phyloP scores from a whole-genome alignment of 1,139 yeast genomes.

The Meyerozyma guilliermondii region DNA sequence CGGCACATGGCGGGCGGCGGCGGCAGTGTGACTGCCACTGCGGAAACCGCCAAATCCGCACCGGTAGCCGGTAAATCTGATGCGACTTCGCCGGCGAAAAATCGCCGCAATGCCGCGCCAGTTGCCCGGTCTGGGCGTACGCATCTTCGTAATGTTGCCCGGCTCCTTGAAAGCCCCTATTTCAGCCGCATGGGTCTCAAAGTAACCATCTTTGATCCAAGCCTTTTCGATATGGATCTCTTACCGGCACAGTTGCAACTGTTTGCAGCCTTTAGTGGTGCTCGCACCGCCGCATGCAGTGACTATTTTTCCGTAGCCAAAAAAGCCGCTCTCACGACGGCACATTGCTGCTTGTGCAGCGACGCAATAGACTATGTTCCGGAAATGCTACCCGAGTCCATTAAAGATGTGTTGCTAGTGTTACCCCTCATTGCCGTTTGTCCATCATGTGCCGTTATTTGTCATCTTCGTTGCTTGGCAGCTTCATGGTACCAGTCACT shows the following conservation, averaged over 20 bases:
- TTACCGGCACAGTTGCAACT: not conserved
- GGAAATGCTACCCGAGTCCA: constrained; percentile 10
- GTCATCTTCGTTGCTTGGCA: constrained; percentile 45
- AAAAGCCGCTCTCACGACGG: constrained; percentile 15
- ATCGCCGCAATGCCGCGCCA: not conserved
- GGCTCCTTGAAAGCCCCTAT: constrained; percentile 13
- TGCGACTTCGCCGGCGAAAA: not conserved
- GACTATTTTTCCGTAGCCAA: not conserved
- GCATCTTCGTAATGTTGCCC: not conserved
- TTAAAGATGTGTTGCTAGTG: constrained; percentile 3
- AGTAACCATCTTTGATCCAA: constrained; percentile 25
- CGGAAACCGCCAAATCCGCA: not conserved
- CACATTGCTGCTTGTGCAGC: constrained; percentile 25
- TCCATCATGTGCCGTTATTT: constrained; percentile 27
- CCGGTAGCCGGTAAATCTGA: not conserved
- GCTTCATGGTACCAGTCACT: not conserved
- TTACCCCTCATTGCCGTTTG: constrained; percentile 32
- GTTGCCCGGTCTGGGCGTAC: not conserved
- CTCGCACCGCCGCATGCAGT: not conserved
- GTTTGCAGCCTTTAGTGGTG: not conserved
- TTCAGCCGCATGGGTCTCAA: constrained; percentile 38
- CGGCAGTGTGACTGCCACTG: constrained; percentile 12
- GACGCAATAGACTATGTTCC: constrained; percentile 25
- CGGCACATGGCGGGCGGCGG: constrained; percentile 44
- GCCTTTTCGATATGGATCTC: not conserved